phyloP scores from a whole-genome alignment of 2,329 filamentous ascomycete species.

The Penicillium sp. region DNA sequence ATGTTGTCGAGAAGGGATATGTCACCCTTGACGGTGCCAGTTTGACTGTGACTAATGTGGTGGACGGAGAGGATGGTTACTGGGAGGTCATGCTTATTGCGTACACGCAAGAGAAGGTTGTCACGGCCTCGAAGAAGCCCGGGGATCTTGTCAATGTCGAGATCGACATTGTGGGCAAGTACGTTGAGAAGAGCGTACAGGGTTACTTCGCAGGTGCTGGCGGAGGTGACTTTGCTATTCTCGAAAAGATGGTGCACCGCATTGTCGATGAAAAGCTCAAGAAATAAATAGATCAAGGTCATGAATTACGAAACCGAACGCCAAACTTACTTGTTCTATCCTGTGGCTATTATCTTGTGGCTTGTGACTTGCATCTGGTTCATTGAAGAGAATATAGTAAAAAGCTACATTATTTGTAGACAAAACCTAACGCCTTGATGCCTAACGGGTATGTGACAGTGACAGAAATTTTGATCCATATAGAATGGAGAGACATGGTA shows the following conservation, averaged over 20 bases:
- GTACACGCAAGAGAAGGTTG: constrained; percentile 92
- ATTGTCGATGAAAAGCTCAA: constrained; percentile 72
- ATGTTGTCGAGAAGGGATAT: constrained; percentile 95
- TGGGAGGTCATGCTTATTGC: constrained; percentile 96
- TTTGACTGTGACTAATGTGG: constrained; percentile 83
- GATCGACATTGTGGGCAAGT: constrained; percentile 77
- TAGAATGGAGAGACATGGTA: constrained; percentile 5
- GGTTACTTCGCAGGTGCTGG: constrained; percentile 65
- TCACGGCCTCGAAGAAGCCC: constrained; percentile 73
- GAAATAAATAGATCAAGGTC: constrained; percentile 26
- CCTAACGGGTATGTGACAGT: constrained; percentile 14
- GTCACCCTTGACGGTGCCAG: constrained; percentile 93
- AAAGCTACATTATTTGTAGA: constrained; percentile 7
- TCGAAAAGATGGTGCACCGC: constrained; percentile 72
- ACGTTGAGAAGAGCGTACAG: constrained; percentile 74
- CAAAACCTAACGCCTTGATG: constrained; percentile 12
- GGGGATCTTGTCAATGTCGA: constrained; percentile 89
- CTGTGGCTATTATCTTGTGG: too few species aligned
- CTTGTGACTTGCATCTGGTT: constrained; percentile 4
- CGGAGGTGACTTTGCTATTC: constrained; percentile 49
- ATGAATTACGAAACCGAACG: neutral
- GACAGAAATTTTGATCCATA: constrained; percentile 15
- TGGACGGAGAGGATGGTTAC: constrained; percentile 78
- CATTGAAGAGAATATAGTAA: constrained; percentile 3
- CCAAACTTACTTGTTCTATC: too few species aligned